Conservation (phyloP, 1,139 yeast species). For the Tardiomyces blankii region DNA sequence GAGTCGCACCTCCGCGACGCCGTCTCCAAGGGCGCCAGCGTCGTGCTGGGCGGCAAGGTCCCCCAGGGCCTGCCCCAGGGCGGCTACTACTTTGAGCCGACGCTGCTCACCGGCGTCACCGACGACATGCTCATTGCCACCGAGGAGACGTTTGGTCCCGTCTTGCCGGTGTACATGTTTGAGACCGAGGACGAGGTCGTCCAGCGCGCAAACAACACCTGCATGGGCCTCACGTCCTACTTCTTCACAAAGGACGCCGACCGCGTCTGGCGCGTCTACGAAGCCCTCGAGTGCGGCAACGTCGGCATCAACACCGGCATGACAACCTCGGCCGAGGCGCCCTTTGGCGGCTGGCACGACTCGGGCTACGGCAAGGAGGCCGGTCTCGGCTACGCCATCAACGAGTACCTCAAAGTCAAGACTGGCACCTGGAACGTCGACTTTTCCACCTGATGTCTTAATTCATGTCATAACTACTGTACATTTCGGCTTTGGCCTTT, state of each 20-base stretch:
- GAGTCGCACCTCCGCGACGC: slow-evolving; percentile 65
- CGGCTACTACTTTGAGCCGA: slow-evolving; percentile 74
- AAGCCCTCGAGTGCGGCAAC: slow-evolving; percentile 51
- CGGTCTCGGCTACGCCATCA: slow-evolving; percentile 49
- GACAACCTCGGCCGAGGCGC: slow-evolving; percentile 47
- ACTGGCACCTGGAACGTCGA: neutral
- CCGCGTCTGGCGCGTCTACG: slow-evolving; percentile 48
- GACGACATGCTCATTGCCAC: slow-evolving; percentile 69
- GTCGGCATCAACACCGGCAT: slow-evolving; percentile 51
- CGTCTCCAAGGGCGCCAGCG: slow-evolving; percentile 65
- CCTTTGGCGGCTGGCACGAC: slow-evolving; percentile 56
- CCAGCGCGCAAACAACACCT: slow-evolving; percentile 69
- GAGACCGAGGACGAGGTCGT: slow-evolving; percentile 55
- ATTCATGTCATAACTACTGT: too few relatives aligned
- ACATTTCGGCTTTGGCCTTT: too few relatives aligned
- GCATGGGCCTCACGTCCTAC: slow-evolving; percentile 73
- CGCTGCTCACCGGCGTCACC: slow-evolving; percentile 72
- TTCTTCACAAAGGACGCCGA: slow-evolving; percentile 48
- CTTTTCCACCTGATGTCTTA: too few relatives aligned
- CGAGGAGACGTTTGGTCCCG: slow-evolving; percentile 90
- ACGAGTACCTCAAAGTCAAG: slow-evolving; percentile 47
- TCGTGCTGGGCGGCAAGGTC: slow-evolving; percentile 70
- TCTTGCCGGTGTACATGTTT: slow-evolving; percentile 69
- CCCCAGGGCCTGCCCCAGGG: slow-evolving; percentile 84
- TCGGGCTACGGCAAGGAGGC: slow-evolving; percentile 54